Conservation (phyloP, 2,329 filamentous ascomycete genomes). For the Dothistroma septosporum region DNA sequence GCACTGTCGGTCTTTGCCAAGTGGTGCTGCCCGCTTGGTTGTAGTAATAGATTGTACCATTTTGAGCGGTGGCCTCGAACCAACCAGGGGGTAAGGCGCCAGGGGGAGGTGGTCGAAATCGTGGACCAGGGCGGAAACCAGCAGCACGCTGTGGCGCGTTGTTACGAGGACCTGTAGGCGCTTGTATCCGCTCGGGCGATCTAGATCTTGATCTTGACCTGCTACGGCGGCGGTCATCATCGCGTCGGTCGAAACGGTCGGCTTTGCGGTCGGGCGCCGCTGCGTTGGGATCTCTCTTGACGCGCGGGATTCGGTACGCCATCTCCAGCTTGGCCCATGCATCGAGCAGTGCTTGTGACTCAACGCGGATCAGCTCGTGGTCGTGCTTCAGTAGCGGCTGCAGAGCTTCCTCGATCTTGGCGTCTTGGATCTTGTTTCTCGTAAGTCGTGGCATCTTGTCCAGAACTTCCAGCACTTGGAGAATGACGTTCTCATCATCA, state of each 20-base stretch:
- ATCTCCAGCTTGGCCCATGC: conserved; percentile 87
- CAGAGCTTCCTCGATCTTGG: conserved; percentile 84
- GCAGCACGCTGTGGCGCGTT: conserved; percentile 57
- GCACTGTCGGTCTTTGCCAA: conserved; percentile 72
- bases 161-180: conserved; percentile 50
- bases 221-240: conserved; percentile 48
- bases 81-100: conserved; percentile 73
- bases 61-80: conserved; percentile 69
- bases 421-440: conserved; percentile 94
- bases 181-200: conserved; percentile 44
- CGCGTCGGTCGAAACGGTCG: conserved; percentile 61
- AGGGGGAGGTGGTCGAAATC: conserved; percentile 45
- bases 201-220: conserved; percentile 48
- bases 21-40: conserved; percentile 71
- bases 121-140: conserved; percentile 48
- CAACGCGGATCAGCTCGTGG: conserved; percentile 64
- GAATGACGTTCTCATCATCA: conserved; percentile 82
- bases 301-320: conserved; percentile 86
- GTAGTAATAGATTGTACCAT: conserved; percentile 81
- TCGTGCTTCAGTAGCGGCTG: conserved; percentile 63
- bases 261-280: conserved; percentile 50
- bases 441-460: conserved; percentile 85
- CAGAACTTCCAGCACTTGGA: conserved; percentile 86
- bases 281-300: conserved; percentile 72
- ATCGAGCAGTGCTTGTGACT: conserved; percentile 67